Base-by-base conservation (phyloP, 2,329 filamentous ascomycete species). In the Massarina eburnea region DNA sequence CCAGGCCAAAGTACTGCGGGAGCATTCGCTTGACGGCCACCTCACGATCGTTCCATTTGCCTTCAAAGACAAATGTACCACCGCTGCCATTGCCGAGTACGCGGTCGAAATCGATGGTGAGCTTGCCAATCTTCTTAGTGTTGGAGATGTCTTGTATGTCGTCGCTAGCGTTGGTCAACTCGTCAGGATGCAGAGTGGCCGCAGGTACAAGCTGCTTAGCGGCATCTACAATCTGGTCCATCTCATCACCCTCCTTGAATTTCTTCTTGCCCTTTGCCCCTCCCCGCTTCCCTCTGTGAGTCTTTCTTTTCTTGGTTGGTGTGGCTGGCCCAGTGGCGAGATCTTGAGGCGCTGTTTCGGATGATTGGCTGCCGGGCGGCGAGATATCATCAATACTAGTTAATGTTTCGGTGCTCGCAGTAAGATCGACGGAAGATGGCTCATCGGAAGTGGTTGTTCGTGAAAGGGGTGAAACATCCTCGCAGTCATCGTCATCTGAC, bases 1-100 rank as follows among this genome's bases (percentile, higher is more conserved):
- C 94, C 57, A 99, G 89, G 54, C 96, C 92, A 66, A 91, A 96
- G 61, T 96, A 96, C 57, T 96, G 89, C 26, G 92, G 89, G 49
- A 97, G 78, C 90, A 99, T 95, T 26, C 94, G 84, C 76, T 99
- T 99, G 38, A 99, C 90, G 1, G 94, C 94, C 20, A 99, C 92
- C 35, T 91, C 87, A 40, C 91, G 86, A 19, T 91, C 91, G 49
- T 95, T 94, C 67, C 95, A 97, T 43, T 85, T 89, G n/a, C 94
- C 94, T 39, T 89, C 86, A 68, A 94, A 97, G 0, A 99, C 94
- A 42, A 95, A 84, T 0, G 94, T 99, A n/a, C 94, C 94, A 64
- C 96, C 95, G 68, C 92, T 97, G 43, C 94, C 94, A 48, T 89
- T 80, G 1, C 84, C 84, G 30, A 86, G 74, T 15, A 84, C 76